Evolutionary conservation across 1,139 yeast genomes (phyloP), one percentile per base, ranked within the genome.

Genomic region (Pichia sp.): DNA sequence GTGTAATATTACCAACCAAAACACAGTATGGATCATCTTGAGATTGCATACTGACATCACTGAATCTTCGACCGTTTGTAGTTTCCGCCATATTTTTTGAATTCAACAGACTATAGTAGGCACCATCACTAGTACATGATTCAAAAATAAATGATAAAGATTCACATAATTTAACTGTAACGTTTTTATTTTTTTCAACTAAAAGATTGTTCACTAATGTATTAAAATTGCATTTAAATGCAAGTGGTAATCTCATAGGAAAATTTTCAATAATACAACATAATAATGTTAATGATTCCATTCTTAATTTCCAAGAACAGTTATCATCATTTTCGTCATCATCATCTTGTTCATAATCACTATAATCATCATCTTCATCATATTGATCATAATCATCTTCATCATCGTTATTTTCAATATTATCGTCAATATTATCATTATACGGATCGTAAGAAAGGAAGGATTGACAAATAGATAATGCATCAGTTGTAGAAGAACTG

Each of bases 221-320:
- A 11, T 48, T 59, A 31, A 63, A 56, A 14, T 62, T 46, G 0
- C 40, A 47, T 30, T 51, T 29, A 38, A 56, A 54, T n/a, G 61
- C 37, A 13, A 42, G 18, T 4, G 62, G 53, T 42, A 66, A 43
- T 20, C 51, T 36, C 24, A 53, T 38, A 9, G 79, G 69, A 46
- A 60, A 65, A 8, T 57, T 52, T 5, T 54, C 53, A 14, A 71
- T 62, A n/a, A 77, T 19, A 6, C 28, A 7, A 6, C 13, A 31
- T 28, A 45, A n/a, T 22, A 45, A 31, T 2, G 21, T 6, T 5
- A 45, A 29, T 6, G 43, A 13, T 31, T 38, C 45, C 1, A 25
- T 67, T 45, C 95, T 68, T 27, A 86, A 59, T 50, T 78, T 80
- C 86, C 93, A 82, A 1, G 85, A 75, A 23, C 78, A 76, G 4